A percentile compares a stretch with the other conserved stretches of the same genome.
Evolutionary conservation across 345 rosid species (phyloP).

Genomic region (Acer yangbiense): DNA sequence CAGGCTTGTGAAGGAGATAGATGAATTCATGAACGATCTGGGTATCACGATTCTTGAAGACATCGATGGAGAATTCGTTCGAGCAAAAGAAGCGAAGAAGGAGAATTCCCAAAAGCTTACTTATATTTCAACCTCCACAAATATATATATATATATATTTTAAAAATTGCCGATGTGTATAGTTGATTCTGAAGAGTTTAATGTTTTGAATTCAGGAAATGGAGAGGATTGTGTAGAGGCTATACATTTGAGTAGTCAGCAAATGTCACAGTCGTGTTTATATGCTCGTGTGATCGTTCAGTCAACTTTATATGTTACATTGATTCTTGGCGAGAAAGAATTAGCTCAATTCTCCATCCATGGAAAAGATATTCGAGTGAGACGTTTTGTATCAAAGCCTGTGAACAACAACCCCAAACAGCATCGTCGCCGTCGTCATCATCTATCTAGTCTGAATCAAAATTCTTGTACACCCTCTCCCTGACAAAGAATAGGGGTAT

Average conservation of each 20-base stretch:
- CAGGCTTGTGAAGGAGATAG: not conserved
- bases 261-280: not conserved
- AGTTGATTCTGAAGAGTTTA: not conserved
- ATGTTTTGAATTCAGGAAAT: conserved; percentile 11
- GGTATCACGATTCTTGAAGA: conserved; percentile 1
- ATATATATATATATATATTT: too few species aligned
- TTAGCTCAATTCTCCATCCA: conserved; percentile 8
- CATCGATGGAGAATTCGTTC: not conserved
- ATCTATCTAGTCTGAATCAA: not conserved
- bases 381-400: conserved; percentile 1
- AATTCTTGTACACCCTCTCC: not conserved
- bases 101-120: too few species aligned
- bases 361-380: conserved; percentile 27
- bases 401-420: not conserved
- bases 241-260: conserved; percentile 10
- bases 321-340: conserved; percentile 19
- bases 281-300: conserved; percentile 24
- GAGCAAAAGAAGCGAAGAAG: too few species aligned
- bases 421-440: not conserved
- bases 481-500: too few species aligned
- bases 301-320: not conserved
- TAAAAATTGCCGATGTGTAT: not conserved
- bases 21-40: conserved; percentile 10
- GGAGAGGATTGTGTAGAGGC: conserved; percentile 20
- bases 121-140: too few species aligned